A percentile compares a stretch with the other conserved stretches of the same genome.
These are phyloP conservation scores for Aleurites moluccanus DNA, from an alignment of 441 rosid species.

Conservation along the genomic window DNA sequence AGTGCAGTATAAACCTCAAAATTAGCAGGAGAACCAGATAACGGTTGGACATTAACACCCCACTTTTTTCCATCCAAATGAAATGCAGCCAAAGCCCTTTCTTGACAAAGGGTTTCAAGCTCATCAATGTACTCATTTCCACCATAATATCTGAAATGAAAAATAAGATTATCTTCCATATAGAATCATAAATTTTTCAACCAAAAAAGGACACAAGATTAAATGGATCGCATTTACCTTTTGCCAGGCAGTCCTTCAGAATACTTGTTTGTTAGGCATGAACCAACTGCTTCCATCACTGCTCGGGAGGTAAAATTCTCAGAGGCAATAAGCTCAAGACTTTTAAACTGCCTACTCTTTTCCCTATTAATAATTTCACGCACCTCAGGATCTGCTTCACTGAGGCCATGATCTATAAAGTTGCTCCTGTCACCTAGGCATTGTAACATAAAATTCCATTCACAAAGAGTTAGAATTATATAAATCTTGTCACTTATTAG, in stretches of 20 bases:
- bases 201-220: neutral
- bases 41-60: conserved; percentile 95
- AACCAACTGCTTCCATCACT: conserved; percentile 95
- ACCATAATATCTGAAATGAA: conserved; percentile 68
- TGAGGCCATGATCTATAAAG: conserved; percentile 53
- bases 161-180: neutral
- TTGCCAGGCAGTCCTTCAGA: conserved; percentile 96
- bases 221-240: conserved; percentile 44
- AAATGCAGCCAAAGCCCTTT: conserved; percentile 79
- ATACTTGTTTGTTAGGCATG: conserved; percentile 89
- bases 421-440: conserved; percentile 43
- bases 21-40: conserved; percentile 97
- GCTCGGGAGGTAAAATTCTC: conserved; percentile 63
- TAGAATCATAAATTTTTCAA: neutral
- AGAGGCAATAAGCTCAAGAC: conserved; percentile 38
- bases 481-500: neutral
- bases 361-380: conserved; percentile 59
- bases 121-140: conserved; percentile 88
- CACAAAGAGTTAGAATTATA: neutral
- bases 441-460: neutral
- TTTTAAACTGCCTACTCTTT: conserved; percentile 79
- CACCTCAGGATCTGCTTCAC: conserved; percentile 82
- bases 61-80: conserved; percentile 65
- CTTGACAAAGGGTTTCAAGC: conserved; percentile 83
- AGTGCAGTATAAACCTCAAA: conserved; percentile 90